These are phyloP conservation scores for Calonectria crousiana DNA, from an alignment of 2,329 filamentous ascomycete genomes.

Conservation along the genomic window DNA sequence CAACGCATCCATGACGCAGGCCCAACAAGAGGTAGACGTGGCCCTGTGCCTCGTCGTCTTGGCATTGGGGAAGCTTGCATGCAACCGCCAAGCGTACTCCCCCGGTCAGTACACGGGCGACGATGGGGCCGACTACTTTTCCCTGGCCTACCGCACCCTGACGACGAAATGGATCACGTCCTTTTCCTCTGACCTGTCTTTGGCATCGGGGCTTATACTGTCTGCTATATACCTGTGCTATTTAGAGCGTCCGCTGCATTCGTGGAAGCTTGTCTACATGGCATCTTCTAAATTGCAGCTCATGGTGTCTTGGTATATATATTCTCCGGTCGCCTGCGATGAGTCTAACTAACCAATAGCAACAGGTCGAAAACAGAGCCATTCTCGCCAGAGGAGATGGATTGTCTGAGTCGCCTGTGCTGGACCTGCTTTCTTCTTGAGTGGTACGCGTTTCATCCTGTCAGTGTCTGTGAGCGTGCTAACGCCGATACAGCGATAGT, in stretches of 20 bases:
- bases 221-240: constrained; percentile 2
- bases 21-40: neutral
- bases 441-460: neutral
- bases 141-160: neutral
- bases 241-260: neutral
- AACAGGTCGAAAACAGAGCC: neutral
- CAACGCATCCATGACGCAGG: neutral
- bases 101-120: neutral
- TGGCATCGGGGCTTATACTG: neutral
- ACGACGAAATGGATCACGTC: neutral
- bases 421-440: constrained; percentile 3
- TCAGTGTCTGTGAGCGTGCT: no score
- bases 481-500: constrained; percentile 27
- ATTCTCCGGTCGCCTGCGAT: neutral
- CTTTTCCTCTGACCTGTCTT: neutral
- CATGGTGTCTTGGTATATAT: neutral
- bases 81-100: neutral
- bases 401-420: neutral
- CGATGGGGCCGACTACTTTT: constrained; percentile 6
- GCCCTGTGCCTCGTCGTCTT: constrained; percentile 1
- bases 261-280: constrained; percentile 3
- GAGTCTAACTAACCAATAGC: neutral
- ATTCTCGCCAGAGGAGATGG: neutral
- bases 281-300: neutral
- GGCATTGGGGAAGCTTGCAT: neutral